A percentile compares a stretch with the other conserved stretches of the same genome.
Conservation (phyloP, 768 basidiomycete genomes). For the Sarcomyxa edulis region DNA sequence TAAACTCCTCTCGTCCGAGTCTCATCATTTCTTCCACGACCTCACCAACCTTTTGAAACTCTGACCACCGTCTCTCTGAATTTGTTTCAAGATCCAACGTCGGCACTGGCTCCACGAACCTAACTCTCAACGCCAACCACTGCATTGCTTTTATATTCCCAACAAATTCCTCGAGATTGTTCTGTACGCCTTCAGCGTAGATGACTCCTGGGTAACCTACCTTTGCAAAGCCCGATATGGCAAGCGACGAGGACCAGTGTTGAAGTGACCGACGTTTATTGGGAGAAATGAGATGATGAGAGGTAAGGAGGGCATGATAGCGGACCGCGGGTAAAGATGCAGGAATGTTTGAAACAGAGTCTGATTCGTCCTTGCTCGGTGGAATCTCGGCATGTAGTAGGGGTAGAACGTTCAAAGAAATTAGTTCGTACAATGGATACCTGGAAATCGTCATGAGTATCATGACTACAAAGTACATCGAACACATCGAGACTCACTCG, state of each 20-base stretch:
- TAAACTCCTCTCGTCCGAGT: conserved; percentile 47
- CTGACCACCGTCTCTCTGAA: conserved; percentile 37
- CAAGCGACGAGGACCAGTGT: conserved; percentile 50
- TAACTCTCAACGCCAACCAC: conserved; percentile 65
- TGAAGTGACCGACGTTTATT: conserved; percentile 55
- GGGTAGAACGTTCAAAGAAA: conserved; percentile 55
- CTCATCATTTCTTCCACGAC: conserved; percentile 62
- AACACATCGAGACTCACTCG: conserved; percentile 14
- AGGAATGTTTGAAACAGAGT: no score
- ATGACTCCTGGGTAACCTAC: conserved; percentile 74
- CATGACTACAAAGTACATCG: conserved; percentile 1
- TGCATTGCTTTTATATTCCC: conserved; percentile 69
- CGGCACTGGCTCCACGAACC: conserved; percentile 49
- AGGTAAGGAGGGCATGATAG: conserved; percentile 64
- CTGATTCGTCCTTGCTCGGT: no score
- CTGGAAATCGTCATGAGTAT: conserved; percentile 23
- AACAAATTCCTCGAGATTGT: conserved; percentile 58
- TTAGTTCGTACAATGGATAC: conserved; percentile 55
- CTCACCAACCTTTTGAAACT: conserved; percentile 66
- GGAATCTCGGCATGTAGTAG: conserved; percentile 38
- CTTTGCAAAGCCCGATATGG: conserved; percentile 64
- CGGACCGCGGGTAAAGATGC: conserved; percentile 5
- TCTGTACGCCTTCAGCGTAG: conserved; percentile 54
- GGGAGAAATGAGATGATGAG: conserved; percentile 67
- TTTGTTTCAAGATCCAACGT: neutral